Evolutionary conservation across 1,284 basidiomycete genomes (phyloP), one percentile per base, ranked within the genome.

Genomic region (Cutaneotrichosporon daszewskae): DNA sequence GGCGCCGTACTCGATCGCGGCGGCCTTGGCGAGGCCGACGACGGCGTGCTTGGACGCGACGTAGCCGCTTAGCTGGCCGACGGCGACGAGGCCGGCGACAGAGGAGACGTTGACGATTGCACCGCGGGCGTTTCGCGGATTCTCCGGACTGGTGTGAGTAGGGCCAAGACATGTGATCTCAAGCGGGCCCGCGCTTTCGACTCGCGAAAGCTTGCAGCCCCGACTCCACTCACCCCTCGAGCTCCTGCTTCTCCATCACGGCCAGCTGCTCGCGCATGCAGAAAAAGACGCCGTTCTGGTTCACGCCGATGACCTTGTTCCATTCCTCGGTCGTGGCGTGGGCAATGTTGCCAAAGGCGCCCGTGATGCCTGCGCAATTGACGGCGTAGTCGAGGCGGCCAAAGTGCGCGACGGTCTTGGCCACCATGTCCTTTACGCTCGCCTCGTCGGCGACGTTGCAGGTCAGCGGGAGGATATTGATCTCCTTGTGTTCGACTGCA

Each of bases 341-440:
- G 20, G 24, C 18, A 6, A 23, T 4, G 0, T 3, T 39, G 40
- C 17, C n/a, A n/a, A n/a, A 14, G 1, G 8, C 17, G 11, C 39
- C 32, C 13, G 13, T 17, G 31, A 60, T 52, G 1, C 62, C 62
- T 2, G 62, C 62, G 32, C 53, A 55, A 43, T 65, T 65, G 26
- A 61, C 58, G 24, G 56, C 57, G 32, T 65, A 62, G 47, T 65
- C 62, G 17, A 65, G 22, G n/a, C 60, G 52, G 10, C 60, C 60
- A 31, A 59, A 65, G 23, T 32, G 27, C n/a, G 36, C 25, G 1
- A 48, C 47, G 0, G 45, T 42, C 1, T 24, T 17, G 5, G 25
- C 12, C 3, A 54, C 34, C 22, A 52, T 37, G 11, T 25, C 28
- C 32, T 43, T 45, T 10, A 57, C 49, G 9, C 36, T 32, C 2